A percentile compares a stretch with the other conserved stretches of the same genome.
Evolutionary conservation across 2,329 filamentous ascomycete genomes (phyloP).

Genomic region (Myriosclerotinia duriaeana): DNA sequence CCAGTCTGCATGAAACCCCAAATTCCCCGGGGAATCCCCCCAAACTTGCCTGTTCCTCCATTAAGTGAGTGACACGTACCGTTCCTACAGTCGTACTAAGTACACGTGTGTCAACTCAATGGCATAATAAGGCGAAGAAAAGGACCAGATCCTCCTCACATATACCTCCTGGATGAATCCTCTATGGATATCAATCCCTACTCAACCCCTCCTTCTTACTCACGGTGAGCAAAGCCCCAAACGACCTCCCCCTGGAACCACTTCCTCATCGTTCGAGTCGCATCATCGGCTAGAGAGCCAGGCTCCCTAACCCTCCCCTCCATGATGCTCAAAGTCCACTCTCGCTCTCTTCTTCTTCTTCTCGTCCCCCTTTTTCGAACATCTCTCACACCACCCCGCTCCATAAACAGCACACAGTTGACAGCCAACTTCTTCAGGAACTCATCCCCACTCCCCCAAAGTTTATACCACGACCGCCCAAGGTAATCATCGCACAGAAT

Average conservation of each 20-base stretch:
- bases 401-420: background rate
- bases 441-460: background rate
- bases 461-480: background rate
- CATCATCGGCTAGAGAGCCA: no score
- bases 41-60: background rate
- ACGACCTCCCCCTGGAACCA: background rate
- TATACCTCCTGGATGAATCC: background rate
- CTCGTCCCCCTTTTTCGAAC: background rate
- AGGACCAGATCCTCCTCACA: background rate
- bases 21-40: background rate
- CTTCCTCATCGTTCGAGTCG: no score
- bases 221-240: background rate
- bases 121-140: background rate
- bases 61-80: background rate
- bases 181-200: background rate
- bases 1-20: background rate
- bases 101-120: background rate
- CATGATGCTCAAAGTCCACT: no score
- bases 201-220: background rate
- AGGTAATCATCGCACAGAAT: background rate
- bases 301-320: no score
- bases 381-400: background rate
- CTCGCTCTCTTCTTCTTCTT: no score
- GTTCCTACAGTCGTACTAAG: constrained; percentile 1
- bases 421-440: background rate